Evolutionary conservation across 169 alveolate genomes (phyloP), one percentile per base, ranked within the genome.

Genomic region (Eimeria tenella): DNA sequence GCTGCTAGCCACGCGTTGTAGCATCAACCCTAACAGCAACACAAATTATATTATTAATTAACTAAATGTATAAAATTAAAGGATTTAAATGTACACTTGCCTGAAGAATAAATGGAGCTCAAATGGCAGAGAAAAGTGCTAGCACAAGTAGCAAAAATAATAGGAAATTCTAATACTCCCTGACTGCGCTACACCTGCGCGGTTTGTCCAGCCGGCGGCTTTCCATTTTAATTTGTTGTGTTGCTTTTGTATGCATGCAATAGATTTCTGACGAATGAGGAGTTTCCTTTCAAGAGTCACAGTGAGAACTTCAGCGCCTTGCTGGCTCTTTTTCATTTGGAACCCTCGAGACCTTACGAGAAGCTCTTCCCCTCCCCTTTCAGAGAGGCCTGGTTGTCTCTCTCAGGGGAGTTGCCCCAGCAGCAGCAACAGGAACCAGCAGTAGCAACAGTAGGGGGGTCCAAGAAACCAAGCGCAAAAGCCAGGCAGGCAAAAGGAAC

Each of bases 281-380:
- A 88, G 31, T 88, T 75, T 49, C 86, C 82, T 11, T 88, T 73
- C 79, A 88, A 88, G 42, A 73, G 31, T 19, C 94, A 88, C 79
- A 88, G 94, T 56, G 94, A 88, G 55, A 70, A 88, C 58, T 88
- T 88, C 65, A 53, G 77, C 31, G 94, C 94, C 9, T 65, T 88
- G 9, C 56, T 88, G 68, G 94, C 94, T 9, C 87, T 88, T 10
- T 71, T 58, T 53, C 73, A 55, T 31, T 77, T 88, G 21, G 94
- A 88, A 87, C 94, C 94, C 62, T 50, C 94, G 4, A 70, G 94
- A 55, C 94, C 94, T 17, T 88, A 88, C 65, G 94, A 88, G 65
- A 88, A 88, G 86, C 63, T 88, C 17, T 88, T 88, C 52, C 94
- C 94, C 25, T 88, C 94, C 42, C 94, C 94, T 9, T 88, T 88